These are phyloP conservation scores for Neodidymelliopsis sp. DNA, from an alignment of 2,329 filamentous ascomycete genomes.

Conservation along the genomic window DNA sequence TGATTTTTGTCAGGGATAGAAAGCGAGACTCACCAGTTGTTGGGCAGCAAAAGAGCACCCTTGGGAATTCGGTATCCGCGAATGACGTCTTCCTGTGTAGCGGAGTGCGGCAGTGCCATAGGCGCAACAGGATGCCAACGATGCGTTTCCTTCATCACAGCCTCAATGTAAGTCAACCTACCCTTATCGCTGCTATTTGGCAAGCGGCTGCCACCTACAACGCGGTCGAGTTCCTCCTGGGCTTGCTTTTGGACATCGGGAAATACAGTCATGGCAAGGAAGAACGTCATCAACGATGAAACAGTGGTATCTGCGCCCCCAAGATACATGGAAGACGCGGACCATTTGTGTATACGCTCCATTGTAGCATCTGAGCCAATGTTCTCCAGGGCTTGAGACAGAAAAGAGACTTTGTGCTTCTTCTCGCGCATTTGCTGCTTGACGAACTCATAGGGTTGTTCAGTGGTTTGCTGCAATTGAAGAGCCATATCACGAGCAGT, in stretches of 20 bases:
- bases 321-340: conserved; percentile 53
- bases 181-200: conserved; percentile 58
- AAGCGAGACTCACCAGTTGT: conserved; percentile 47
- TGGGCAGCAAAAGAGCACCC: conserved; percentile 47
- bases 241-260: conserved; percentile 58
- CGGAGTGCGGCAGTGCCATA: conserved; percentile 44
- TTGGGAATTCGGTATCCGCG: conserved; percentile 54
- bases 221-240: conserved; percentile 57
- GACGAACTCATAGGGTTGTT: conserved; percentile 55
- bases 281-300: conserved; percentile 53
- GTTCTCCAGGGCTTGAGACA: conserved; percentile 51
- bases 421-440: conserved; percentile 50
- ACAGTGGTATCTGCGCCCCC: conserved; percentile 58
- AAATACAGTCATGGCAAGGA: conserved; percentile 61
- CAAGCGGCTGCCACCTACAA: conserved; percentile 56
- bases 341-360: conserved; percentile 52
- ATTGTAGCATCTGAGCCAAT: conserved; percentile 40
- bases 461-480: conserved; percentile 40
- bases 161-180: conserved; percentile 49
- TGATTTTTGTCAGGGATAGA: not conserved
- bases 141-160: conserved; percentile 54
- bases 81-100: conserved; percentile 47
- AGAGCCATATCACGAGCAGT: conserved; percentile 50
- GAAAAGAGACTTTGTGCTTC: conserved; percentile 47
- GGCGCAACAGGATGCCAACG: conserved; percentile 47